These are phyloP conservation scores for Stagonosporopsis vannaccii DNA, from an alignment of 2,329 filamentous ascomycete species.

Conservation along the genomic window DNA sequence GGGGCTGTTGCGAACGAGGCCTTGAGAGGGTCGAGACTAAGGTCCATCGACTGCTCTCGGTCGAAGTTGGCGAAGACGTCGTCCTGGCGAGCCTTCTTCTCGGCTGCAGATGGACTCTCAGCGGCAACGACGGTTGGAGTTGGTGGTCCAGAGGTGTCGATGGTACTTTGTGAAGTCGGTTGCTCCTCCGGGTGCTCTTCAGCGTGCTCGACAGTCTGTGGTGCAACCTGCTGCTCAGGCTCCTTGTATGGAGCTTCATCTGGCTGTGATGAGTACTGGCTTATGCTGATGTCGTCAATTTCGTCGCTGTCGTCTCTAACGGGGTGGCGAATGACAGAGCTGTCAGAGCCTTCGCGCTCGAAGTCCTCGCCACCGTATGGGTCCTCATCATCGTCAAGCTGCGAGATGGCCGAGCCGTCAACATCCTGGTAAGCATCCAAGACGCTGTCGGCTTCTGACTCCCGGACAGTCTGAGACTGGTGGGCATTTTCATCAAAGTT, in stretches of 20 bases:
- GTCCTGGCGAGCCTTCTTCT: conserved; percentile 43
- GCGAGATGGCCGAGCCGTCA: conserved; percentile 58
- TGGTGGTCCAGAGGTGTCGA: conserved; percentile 53
- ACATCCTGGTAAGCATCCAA: conserved; percentile 73
- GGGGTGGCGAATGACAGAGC: conserved; percentile 64
- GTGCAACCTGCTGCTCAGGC: neutral
- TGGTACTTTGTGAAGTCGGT: conserved; percentile 43
- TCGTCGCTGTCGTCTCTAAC: conserved; percentile 44
- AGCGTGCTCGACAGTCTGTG: neutral
- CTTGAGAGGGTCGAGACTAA: conserved; percentile 64
- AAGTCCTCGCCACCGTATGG: conserved; percentile 37
- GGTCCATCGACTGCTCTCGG: conserved; percentile 58
- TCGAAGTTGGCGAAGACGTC: conserved; percentile 59
- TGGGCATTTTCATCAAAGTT: conserved; percentile 64
- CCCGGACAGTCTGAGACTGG: conserved; percentile 58
- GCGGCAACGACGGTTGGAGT: conserved; percentile 52
- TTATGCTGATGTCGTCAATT: conserved; percentile 63
- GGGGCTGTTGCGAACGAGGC: conserved; percentile 44
- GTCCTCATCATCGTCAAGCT: conserved; percentile 45
- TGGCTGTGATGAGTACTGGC: conserved; percentile 57
- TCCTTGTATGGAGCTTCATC: conserved; percentile 35
- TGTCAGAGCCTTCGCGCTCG: conserved; percentile 58
- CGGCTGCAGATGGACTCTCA: conserved; percentile 38
- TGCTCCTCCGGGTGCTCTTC: conserved; percentile 36
- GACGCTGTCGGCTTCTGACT: conserved; percentile 32